Conservation (phyloP, 345 rosid species). For the Lepidium aucheri region DNA sequence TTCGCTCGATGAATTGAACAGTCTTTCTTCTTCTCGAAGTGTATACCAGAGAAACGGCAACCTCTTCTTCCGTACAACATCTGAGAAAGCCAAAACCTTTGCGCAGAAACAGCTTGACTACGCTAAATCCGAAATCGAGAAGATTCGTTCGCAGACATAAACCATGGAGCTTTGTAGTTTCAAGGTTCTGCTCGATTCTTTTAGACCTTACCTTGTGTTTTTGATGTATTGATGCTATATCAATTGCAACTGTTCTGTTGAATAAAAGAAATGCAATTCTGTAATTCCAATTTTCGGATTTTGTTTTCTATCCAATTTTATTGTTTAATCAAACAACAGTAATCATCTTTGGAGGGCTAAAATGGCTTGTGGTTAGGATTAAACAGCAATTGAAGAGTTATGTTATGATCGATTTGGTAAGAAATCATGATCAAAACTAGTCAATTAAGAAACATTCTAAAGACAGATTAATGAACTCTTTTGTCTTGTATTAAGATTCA, state of each 20-base stretch:
- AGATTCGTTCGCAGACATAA: constrained; percentile 2
- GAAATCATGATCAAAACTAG: not conserved
- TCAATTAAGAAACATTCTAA: not conserved
- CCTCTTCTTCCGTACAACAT: constrained; percentile 20
- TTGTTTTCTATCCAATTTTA: too few species aligned
- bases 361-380: too few species aligned
- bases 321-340: too few species aligned
- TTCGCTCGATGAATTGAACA: constrained; percentile 15
- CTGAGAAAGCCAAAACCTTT: constrained; percentile 10
- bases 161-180: not conserved
- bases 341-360: too few species aligned
- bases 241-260: not conserved
- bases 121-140: constrained; percentile 17
- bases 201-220: not conserved
- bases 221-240: not conserved
- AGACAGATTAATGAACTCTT: not conserved
- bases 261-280: not conserved
- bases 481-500: constrained; percentile 15
- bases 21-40: constrained; percentile 23
- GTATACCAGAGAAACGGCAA: constrained; percentile 16
- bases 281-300: not conserved
- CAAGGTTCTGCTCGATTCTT: not conserved
- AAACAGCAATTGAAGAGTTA: too few species aligned
- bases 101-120: constrained; percentile 5
- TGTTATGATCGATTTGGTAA: too few species aligned